phyloP scores from a whole-genome alignment of 2,329 filamentous ascomycete genomes.

The Ophiostoma tasmaniense region DNA sequence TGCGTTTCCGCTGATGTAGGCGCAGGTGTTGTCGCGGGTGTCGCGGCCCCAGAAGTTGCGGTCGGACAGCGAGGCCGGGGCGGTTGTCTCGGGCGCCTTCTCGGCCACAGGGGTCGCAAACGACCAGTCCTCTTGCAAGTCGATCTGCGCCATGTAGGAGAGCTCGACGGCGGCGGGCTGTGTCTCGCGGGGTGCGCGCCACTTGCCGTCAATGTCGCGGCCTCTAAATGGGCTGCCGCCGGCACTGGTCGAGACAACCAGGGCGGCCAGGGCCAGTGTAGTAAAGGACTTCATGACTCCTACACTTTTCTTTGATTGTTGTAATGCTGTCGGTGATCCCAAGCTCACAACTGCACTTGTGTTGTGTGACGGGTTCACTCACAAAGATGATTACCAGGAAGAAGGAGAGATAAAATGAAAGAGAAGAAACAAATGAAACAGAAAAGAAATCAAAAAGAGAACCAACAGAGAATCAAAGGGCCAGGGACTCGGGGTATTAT shows the following conservation, averaged over 20 bases:
- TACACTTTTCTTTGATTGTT: background rate
- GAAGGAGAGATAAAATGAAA: background rate
- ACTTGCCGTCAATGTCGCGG: constrained; percentile 19
- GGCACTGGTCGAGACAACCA: constrained; percentile 6
- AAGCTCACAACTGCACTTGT: background rate
- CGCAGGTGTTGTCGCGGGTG: constrained; percentile 27
- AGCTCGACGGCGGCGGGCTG: constrained; percentile 12
- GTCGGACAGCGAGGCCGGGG: constrained; percentile 11
- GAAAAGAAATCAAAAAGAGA: background rate
- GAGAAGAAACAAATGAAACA: background rate
- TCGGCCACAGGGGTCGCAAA: background rate
- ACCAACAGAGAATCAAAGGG: background rate
- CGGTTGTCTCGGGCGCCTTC: constrained; percentile 21
- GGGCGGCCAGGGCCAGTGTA: constrained; percentile 3
- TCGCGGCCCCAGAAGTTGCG: constrained; percentile 22
- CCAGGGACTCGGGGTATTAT: background rate
- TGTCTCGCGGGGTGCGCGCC: constrained; percentile 25
- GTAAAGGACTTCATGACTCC: constrained; percentile 6
- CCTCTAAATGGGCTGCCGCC: constrained; percentile 8
- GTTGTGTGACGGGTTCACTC: background rate
- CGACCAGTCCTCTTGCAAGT: background rate
- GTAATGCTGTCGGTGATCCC: background rate
- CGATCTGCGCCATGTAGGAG: constrained; percentile 21
- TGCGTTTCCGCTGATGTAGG: constrained; percentile 25
- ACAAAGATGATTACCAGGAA: too few species aligned